Evolutionary conservation across 192 early-diverging fungal genomes (phyloP), one percentile per base, ranked within the genome.

Genomic region (Podila epicladia): DNA sequence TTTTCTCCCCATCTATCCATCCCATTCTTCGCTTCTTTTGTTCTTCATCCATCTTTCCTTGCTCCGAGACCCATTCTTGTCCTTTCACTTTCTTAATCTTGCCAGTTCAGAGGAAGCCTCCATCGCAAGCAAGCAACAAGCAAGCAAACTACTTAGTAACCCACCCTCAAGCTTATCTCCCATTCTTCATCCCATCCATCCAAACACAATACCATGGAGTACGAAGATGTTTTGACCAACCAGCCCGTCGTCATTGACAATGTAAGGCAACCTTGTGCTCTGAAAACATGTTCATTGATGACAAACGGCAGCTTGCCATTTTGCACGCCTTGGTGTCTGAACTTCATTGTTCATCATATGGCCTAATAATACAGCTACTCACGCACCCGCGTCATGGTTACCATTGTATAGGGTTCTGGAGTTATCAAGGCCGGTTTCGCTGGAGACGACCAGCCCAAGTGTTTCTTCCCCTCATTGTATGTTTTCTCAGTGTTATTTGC

Each of bases 241-340:
- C 96, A 98, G 83, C 96, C 98, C 19, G 96, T 98, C 13, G 98
- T 99, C 62, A 97, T 99, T 83, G 98, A 99, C 88, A 98, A 98
- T 90, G 97, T 99, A 91, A 87, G 91, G 82, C 9, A 29, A 32
- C 19, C 20, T 41, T 58, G 26, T 37, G 53, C 24, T 24, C 9
- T 24, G 1, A n/a, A 55, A 17, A 15, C 41, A 45, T 12, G 38
- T 15, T 45, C 41, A 0, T 45, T 45, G 41, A 12, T 45, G 41
- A 17, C 41, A 45, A 15, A 45, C 41, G 11, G 11, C 41, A 45
- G 41, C 0, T 15, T 45, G 17, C 13, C 24, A 55, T 55, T 55
- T 55, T 9, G 20, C 53, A 55, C 53, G n/a, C 53, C 6, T 45
- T 45, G 41, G 41, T 45, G 41, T 15, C 41, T 45, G 41, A 15